phyloP scores from a whole-genome alignment of 2,329 filamentous ascomycete species.

The Hypoxylon sp. region DNA sequence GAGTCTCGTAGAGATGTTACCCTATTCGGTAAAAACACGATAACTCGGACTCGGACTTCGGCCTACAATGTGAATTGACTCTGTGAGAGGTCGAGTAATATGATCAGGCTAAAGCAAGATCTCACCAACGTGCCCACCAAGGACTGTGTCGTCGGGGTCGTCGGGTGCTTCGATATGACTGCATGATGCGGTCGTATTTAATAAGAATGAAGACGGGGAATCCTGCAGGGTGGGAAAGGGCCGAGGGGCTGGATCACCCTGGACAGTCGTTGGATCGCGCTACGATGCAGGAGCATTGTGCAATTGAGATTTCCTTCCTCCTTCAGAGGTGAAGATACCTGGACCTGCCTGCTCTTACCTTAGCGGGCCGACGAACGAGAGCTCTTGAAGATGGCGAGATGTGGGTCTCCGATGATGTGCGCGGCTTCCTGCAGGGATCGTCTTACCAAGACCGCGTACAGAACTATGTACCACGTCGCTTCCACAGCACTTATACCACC shows the following conservation, averaged over 20 bases:
- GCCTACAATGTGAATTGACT: slow-evolving; percentile 17
- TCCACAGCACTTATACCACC: slow-evolving; percentile 6
- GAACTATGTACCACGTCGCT: slow-evolving; percentile 12
- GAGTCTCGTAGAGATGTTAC: neutral
- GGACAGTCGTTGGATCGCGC: slow-evolving; percentile 26
- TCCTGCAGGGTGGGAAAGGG: slow-evolving; percentile 29
- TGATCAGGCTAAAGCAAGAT: slow-evolving; percentile 28
- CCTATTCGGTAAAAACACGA: slow-evolving; percentile 15
- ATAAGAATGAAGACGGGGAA: slow-evolving; percentile 29
- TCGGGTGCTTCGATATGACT: slow-evolving; percentile 18
- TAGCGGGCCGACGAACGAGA: slow-evolving; percentile 35
- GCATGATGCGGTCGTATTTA: slow-evolving; percentile 43
- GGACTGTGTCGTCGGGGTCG: slow-evolving; percentile 25
- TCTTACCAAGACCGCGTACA: slow-evolving; percentile 1
- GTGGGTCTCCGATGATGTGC: slow-evolving; percentile 46
- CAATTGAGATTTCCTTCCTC: slow-evolving; percentile 29
- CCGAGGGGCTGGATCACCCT: slow-evolving; percentile 27
- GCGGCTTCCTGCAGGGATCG: slow-evolving; percentile 36
- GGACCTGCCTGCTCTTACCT: slow-evolving; percentile 6
- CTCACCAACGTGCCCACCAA: slow-evolving; percentile 28
- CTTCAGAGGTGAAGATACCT: slow-evolving; percentile 10
- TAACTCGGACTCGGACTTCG: slow-evolving; percentile 10
- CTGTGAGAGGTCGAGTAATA: slow-evolving; percentile 20
- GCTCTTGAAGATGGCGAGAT: slow-evolving; percentile 41
- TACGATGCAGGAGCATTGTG: slow-evolving; percentile 40